Evolutionary conservation across 2,329 filamentous ascomycete genomes (phyloP), one percentile per base, ranked within the genome.

Genomic region (Xylariomycetidae sp.): DNA sequence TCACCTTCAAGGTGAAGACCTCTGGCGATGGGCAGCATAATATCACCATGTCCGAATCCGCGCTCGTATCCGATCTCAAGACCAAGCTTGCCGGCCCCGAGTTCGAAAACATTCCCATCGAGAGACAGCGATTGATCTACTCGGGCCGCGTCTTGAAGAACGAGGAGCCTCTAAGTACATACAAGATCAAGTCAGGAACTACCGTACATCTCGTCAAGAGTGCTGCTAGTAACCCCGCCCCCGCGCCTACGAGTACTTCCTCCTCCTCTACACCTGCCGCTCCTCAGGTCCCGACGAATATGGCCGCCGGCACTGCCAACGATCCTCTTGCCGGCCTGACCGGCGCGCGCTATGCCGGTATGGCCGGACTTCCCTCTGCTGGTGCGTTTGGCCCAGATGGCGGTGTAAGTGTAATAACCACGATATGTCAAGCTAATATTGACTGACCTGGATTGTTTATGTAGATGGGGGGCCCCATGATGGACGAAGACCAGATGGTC

Each of bases 1-100:
- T 98, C 66, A 94, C 86, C 61, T 97, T 98, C 77, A 92, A 88
- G 67, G 82, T 98, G 64, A 98, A 97, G 71, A 86, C 87, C n/a
- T 89, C 88, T n/a, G 84, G 82, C 51, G 89, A 96, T 57, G 80
- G 77, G 58, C 88, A 85, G 61, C 89, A 88, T 57, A 81, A 77
- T 33, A 70, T 98, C 57, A 94, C 88, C 36, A 81, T 97, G 55
- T 64, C 84, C 37, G 74, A 84, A 46, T 76, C 78, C 22, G 86
- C 83, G 30, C 85, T 83, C 6, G 83, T 97, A 27, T 72, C 77
- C 37, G 88, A 96, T 41, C 76, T 98, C 50, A 98, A 98, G 74
- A 77, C 75, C 42, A 95, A 90, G 70, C 80, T 98, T 25, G 78
- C 89, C 5, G 75, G 77, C 19, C 65, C 80, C 37, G 88, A 94